Percentiles rank a stretch among this genome's conserved stretches.
These are phyloP conservation scores for Aspergillus taichungensis DNA, from an alignment of 495 filamentous ascomycete species.

Conservation along the genomic window DNA sequence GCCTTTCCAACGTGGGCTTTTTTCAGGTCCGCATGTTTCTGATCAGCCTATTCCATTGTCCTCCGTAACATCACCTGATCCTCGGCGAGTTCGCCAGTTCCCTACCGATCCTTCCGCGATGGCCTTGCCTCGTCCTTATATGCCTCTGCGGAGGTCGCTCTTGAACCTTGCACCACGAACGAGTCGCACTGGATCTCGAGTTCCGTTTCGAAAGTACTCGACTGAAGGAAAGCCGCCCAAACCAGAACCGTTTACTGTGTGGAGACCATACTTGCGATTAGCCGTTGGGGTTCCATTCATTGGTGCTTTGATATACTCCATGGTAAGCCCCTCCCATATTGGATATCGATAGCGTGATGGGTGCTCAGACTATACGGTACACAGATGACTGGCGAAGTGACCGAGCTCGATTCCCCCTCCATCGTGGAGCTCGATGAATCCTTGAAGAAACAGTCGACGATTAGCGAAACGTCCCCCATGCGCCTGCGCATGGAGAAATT, in stretches of 20 bases:
- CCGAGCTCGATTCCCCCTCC: conserved; percentile 48
- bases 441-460: conserved; percentile 31
- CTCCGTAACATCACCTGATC: conserved; percentile 10
- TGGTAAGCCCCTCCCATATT: conserved; percentile 35
- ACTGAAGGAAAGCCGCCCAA: conserved; percentile 18
- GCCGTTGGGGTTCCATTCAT: conserved; percentile 55
- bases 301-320: conserved; percentile 55
- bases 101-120: conserved; percentile 13
- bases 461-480: conserved; percentile 72
- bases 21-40: not conserved
- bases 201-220: conserved; percentile 22
- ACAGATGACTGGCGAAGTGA: conserved; percentile 42
- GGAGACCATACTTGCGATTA: conserved; percentile 46
- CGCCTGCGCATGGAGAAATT: conserved; percentile 94
- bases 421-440: conserved; percentile 43
- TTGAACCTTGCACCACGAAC: conserved; percentile 17
- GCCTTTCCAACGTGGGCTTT: not conserved
- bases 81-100: conserved; percentile 10
- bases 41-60: not conserved
- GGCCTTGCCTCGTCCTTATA: conserved; percentile 27
- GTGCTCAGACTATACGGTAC: conserved; percentile 5
- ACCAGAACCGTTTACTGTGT: conserved; percentile 33
- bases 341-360: not conserved
- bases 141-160: conserved; percentile 32
- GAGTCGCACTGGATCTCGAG: conserved; percentile 13